Evolutionary conservation across 768 basidiomycete genomes (phyloP).

Genomic region (Hygrocybe coccinea): DNA sequence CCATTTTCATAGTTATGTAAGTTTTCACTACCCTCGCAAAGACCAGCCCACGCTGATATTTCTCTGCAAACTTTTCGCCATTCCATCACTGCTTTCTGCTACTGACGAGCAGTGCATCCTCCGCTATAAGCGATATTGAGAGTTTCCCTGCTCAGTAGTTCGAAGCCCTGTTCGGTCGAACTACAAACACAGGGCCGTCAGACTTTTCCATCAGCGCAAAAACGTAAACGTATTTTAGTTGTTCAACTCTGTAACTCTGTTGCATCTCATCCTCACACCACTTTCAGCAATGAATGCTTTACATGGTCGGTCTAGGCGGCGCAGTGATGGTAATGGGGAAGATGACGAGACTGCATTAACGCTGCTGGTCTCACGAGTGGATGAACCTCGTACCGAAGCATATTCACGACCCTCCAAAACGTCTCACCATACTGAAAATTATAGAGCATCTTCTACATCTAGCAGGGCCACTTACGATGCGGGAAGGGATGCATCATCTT

Average conservation of each 20-base stretch:
- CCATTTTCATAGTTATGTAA: constrained; percentile 28
- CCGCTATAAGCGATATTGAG: not conserved
- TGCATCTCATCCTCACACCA: constrained; percentile 9
- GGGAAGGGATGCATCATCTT: constrained; percentile 49
- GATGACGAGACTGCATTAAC: constrained; percentile 42
- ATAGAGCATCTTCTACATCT: constrained; percentile 43
- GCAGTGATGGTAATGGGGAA: constrained; percentile 47
- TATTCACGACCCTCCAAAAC: constrained; percentile 48
- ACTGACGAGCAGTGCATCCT: not conserved
- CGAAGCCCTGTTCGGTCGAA: no score
- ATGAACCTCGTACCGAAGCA: constrained; percentile 48
- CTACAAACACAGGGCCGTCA: not conserved
- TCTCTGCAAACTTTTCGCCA: not conserved
- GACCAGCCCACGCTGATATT: not conserved
- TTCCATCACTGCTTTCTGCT: not conserved
- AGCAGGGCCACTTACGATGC: constrained; percentile 41
- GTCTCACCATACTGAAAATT: constrained; percentile 45
- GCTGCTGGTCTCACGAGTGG: constrained; percentile 44
- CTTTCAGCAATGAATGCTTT: constrained; percentile 35
- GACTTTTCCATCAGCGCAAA: not conserved
- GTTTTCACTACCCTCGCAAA: constrained; percentile 21
- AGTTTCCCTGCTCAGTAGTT: not conserved
- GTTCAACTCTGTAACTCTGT: constrained; percentile 17
- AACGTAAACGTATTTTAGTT: not conserved
- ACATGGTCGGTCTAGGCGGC: constrained; percentile 44